These are phyloP conservation scores for Wickerhamiella occidentalis DNA, from an alignment of 805 yeast species.

Conservation along the genomic window DNA sequence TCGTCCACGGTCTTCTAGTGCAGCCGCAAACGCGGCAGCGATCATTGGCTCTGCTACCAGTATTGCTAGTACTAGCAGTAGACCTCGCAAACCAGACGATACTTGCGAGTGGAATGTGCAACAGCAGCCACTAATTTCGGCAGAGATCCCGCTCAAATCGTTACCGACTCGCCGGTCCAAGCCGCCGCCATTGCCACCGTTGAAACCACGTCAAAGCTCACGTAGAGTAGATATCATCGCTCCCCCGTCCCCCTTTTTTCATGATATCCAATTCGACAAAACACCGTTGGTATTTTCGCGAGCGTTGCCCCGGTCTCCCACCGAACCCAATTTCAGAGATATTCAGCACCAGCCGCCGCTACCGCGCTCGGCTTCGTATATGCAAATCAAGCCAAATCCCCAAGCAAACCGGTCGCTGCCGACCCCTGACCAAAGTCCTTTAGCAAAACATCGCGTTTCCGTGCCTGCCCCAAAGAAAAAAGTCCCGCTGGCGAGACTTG, in stretches of 20 bases:
- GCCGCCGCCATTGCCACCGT: not conserved
- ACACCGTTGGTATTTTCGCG: not conserved
- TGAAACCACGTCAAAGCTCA: not conserved
- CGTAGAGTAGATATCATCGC: constrained; percentile 5
- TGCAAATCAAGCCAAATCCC: not conserved
- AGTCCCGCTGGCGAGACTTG: constrained; percentile 4
- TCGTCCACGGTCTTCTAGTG: not conserved
- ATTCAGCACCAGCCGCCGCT: not conserved
- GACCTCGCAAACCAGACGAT: not conserved
- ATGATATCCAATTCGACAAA: not conserved
- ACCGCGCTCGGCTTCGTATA: not conserved
- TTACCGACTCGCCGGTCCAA: not conserved
- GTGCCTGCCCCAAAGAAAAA: not conserved
- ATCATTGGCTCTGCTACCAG: not conserved
- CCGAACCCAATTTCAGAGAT: constrained; percentile 5
- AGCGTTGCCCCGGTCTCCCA: constrained; percentile 7
- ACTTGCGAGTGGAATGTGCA: too few relatives aligned
- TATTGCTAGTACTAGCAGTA: not conserved
- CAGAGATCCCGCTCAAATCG: not conserved
- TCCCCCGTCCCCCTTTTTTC: constrained; percentile 9
- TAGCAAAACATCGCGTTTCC: not conserved
- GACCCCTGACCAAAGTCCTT: constrained; percentile 6
- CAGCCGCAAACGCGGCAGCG: not conserved
- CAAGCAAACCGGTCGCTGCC: not conserved
- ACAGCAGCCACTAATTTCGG: not conserved